Percentiles rank a stretch among this genome's conserved stretches.
These are phyloP conservation scores for Stygiomarasmius scandens DNA, from an alignment of 1,284 basidiomycete genomes.

Conservation along the genomic window DNA sequence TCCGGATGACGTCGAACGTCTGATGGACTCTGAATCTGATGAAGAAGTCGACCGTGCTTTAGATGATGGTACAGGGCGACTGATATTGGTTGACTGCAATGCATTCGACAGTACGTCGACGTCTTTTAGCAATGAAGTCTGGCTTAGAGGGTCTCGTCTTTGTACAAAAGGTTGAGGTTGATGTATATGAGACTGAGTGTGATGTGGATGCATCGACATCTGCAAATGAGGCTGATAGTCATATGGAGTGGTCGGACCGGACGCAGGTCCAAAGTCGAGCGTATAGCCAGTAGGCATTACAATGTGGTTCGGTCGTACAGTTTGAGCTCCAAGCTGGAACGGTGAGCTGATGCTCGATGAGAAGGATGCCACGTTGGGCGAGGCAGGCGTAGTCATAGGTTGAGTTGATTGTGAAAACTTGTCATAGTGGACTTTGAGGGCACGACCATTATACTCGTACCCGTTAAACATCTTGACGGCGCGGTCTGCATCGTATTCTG, in stretches of 20 bases:
- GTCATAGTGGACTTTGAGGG: slow-evolving; percentile 87
- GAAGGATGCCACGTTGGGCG: slow-evolving; percentile 21
- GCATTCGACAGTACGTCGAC: slow-evolving; percentile 9
- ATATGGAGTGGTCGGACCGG: slow-evolving; percentile 43
- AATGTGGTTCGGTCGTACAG: slow-evolving; percentile 29
- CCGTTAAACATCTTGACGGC: slow-evolving; percentile 88
- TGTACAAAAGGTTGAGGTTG: slow-evolving; percentile 9
- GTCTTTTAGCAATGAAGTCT: background rate
- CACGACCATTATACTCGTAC: slow-evolving; percentile 88
- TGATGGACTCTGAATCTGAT: slow-evolving; percentile 15
- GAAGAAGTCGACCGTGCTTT: slow-evolving; percentile 21
- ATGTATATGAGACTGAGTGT: slow-evolving; percentile 18
- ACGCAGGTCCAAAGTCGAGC: slow-evolving; percentile 35
- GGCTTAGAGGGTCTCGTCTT: background rate
- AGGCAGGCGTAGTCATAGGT: slow-evolving; percentile 32
- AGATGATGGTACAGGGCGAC: slow-evolving; percentile 13
- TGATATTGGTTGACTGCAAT: slow-evolving; percentile 6
- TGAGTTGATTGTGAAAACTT: slow-evolving; percentile 58
- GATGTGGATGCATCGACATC: slow-evolving; percentile 18
- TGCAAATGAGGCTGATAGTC: slow-evolving; percentile 35
- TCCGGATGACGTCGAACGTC: slow-evolving; percentile 3
- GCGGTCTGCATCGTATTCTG: slow-evolving; percentile 82
- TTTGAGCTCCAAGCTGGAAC: slow-evolving; percentile 2
- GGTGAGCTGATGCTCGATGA: background rate
- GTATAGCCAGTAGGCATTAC: slow-evolving; percentile 33